Percentiles rank a stretch among this genome's conserved stretches.
These are phyloP conservation scores for Epichloe uncinata DNA, from an alignment of 2,329 filamentous ascomycete species.

Conservation along the genomic window DNA sequence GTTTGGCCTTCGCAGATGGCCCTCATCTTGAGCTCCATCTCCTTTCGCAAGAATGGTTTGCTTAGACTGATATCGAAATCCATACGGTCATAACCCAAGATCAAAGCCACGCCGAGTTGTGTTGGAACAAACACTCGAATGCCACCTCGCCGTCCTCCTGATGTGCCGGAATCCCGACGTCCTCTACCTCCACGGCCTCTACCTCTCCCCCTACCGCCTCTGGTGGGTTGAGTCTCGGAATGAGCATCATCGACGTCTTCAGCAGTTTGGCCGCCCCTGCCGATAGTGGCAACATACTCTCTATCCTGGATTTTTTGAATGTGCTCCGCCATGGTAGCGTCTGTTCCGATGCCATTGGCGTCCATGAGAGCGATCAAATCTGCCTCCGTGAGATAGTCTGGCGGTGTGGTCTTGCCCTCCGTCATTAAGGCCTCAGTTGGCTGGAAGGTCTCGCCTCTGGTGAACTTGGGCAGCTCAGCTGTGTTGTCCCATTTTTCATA, in stretches of 20 bases:
- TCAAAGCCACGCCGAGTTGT: slow-evolving; percentile 76
- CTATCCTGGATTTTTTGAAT: slow-evolving; percentile 90
- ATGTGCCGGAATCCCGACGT: slow-evolving; percentile 28
- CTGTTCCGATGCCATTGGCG: slow-evolving; percentile 93
- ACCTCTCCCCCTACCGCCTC: slow-evolving; percentile 37
- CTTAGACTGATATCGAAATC: slow-evolving; percentile 84
- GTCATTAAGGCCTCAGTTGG: slow-evolving; percentile 80
- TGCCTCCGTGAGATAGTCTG: slow-evolving; percentile 82
- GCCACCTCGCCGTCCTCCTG: slow-evolving; percentile 30
- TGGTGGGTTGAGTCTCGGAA: slow-evolving; percentile 6
- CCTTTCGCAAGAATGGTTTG: slow-evolving; percentile 91
- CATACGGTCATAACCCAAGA: slow-evolving; percentile 90
- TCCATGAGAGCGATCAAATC: slow-evolving; percentile 96
- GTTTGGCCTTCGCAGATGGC: slow-evolving; percentile 83
- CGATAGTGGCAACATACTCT: slow-evolving; percentile 63
- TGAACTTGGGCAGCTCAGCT: slow-evolving; percentile 67
- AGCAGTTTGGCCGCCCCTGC: slow-evolving; percentile 24
- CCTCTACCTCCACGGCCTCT: slow-evolving; percentile 27
- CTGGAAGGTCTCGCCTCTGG: slow-evolving; percentile 67
- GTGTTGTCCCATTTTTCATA: slow-evolving; percentile 96
- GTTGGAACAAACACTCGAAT: slow-evolving; percentile 88
- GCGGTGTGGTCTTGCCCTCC: slow-evolving; percentile 79
- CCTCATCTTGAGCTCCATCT: slow-evolving; percentile 97
- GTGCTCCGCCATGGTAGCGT: slow-evolving; percentile 98
- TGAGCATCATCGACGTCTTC: slow-evolving; percentile 26